Evolutionary conservation across 208 protist genomes (phyloP).

Genomic region (Acanthamoeba pearcei): DNA sequence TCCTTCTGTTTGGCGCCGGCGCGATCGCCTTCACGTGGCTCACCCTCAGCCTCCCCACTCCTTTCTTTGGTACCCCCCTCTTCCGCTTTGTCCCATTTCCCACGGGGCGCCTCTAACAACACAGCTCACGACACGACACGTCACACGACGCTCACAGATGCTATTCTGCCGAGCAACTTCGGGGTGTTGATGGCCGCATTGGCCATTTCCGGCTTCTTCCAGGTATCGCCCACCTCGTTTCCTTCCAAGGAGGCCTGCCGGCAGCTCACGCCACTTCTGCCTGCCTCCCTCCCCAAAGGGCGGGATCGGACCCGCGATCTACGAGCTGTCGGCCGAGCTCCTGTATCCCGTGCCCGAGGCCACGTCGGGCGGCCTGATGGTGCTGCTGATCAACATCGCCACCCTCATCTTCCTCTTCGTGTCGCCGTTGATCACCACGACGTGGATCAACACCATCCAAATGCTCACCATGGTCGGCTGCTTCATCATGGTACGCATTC

Average conservation of each 20-base stretch:
- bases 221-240: not conserved
- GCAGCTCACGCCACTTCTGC: no score
- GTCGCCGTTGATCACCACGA: not conserved
- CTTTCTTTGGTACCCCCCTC: not conserved
- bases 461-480: constrained; percentile 36
- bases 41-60: constrained; percentile 51
- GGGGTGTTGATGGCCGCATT: constrained; percentile 11
- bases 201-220: constrained; percentile 18
- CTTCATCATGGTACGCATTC: constrained; percentile 11
- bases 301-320: not conserved
- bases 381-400: constrained; percentile 48
- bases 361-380: constrained; percentile 54
- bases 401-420: constrained; percentile 55
- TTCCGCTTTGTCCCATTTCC: no score
- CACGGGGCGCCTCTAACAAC: no score
- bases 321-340: constrained; percentile 66
- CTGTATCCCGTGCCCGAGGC: constrained; percentile 51
- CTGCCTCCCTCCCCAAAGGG: no score
- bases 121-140: no score
- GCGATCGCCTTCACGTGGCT: constrained; percentile 26
- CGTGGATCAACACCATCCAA: constrained; percentile 54
- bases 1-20: not conserved
- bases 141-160: not conserved
- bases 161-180: constrained; percentile 36
- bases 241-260: not conserved